Evolutionary conservation across 805 yeast genomes (phyloP), one percentile per base, ranked within the genome.

Genomic region (Ogataea philodendri): DNA sequence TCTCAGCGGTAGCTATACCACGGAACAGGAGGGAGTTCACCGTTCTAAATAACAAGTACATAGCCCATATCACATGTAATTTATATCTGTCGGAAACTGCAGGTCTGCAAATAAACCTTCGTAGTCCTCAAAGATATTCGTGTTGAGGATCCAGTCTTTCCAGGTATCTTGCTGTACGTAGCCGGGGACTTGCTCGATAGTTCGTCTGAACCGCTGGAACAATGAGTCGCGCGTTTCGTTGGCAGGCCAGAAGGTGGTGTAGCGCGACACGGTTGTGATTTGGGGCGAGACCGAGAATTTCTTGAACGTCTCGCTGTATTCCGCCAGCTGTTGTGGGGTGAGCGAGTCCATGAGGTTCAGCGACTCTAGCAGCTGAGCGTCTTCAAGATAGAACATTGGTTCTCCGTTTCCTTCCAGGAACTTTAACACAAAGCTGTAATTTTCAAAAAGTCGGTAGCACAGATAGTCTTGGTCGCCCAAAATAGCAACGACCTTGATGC

Each of bases 1-100:
- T 13, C 26, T 51, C 35, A 50, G 52, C 29, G 67, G 67, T 2
- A 42, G 48, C 4, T 62, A 60, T 32, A 49, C 55, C 5, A 48
- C 49, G 10, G 63, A 53, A n/a, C 53, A 54, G 23, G 59, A 54
- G 17, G 35, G 34, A 6, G 27, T 36, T 23, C 33, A 20, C 5
- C 22, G 21, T n/a, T 19, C 18, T 9, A 25, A 27, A 21, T 6
- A 26, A 16, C 16, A 26, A 3, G 4, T 9, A 21, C 4, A 33
- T 26, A 33, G 29, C 15, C 4, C 11, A 8, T 13, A 15, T 37
- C 13, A 37, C 29, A 31, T 21, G 20, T 31, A 22, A 29, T 17
- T 23, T n/a, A 22, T 11, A 11, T 37, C 36, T 16, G 26, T 14
- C n/a, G 32, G 39, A n/a, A 31, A 7, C 8, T 37, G 22, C 11